These are phyloP conservation scores for Fusarium sp. DNA, from an alignment of 2,329 filamentous ascomycete species.

Conservation along the genomic window DNA sequence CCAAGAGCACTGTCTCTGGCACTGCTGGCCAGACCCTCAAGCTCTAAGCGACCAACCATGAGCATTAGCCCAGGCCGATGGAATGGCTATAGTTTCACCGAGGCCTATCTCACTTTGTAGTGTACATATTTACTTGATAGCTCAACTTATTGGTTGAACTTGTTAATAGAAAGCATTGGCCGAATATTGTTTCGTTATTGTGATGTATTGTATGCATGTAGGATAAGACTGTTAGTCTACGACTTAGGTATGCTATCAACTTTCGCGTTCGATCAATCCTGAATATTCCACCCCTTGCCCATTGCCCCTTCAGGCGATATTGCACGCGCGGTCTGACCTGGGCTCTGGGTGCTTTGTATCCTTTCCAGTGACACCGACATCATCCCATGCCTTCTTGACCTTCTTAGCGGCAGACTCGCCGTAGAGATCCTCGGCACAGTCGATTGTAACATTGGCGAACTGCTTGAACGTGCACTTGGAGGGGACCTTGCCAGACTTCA, in stretches of 20 bases:
- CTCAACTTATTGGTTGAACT: neutral
- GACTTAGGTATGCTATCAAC: neutral
- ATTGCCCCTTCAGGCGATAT: slow-evolving; percentile 18
- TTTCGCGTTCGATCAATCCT: neutral
- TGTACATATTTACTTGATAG: slow-evolving; percentile 26
- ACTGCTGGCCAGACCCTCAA: slow-evolving; percentile 55
- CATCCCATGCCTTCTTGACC: slow-evolving; percentile 61
- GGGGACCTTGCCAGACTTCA: slow-evolving; percentile 58
- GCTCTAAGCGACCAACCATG: slow-evolving; percentile 43
- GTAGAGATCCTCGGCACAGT: slow-evolving; percentile 58
- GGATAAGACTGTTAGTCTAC: neutral
- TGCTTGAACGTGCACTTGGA: slow-evolving; percentile 58
- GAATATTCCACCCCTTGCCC: no score
- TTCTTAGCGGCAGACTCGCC: slow-evolving; percentile 56
- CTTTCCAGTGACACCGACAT: slow-evolving; percentile 57
- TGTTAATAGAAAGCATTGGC: slow-evolving; percentile 11
- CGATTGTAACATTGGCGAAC: slow-evolving; percentile 62
- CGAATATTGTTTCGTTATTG: neutral
- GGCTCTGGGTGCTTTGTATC: slow-evolving; percentile 19
- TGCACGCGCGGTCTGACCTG: slow-evolving; percentile 22
- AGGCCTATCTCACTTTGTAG: slow-evolving; percentile 10
- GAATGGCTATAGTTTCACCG: neutral
- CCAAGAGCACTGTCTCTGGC: slow-evolving; percentile 57
- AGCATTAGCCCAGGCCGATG: neutral
- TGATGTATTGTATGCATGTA: neutral